Percentiles rank a stretch among this genome's conserved stretches.
Conservation (phyloP, 2,329 filamentous ascomycete genomes). For the Trichoderma polysporum region DNA sequence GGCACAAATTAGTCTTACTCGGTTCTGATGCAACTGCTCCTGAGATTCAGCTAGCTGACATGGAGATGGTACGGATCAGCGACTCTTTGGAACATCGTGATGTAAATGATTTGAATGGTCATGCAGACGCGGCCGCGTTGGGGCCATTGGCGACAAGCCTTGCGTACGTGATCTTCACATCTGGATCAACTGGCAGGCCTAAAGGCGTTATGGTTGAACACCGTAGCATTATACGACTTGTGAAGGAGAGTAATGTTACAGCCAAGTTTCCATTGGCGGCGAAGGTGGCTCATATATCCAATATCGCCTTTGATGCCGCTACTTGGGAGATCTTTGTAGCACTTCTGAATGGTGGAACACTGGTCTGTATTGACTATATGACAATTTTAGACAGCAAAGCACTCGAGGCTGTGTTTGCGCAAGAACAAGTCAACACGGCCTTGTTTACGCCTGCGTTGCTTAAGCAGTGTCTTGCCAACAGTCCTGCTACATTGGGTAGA, state of each 20-base stretch:
- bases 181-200: slow-evolving; percentile 2
- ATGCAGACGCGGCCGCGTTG: no score
- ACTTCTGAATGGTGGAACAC: slow-evolving; percentile 10
- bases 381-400: not conserved
- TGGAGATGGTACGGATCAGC: slow-evolving; percentile 21
- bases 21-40: slow-evolving; percentile 17
- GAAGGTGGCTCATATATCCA: slow-evolving; percentile 1
- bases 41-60: not conserved
- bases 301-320: slow-evolving; percentile 1
- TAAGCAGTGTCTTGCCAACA: not conserved
- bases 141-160: not conserved
- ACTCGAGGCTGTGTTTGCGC: not conserved
- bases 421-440: not conserved
- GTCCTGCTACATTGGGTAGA: not conserved
- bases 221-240: not conserved
- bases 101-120: not conserved
- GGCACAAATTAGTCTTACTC: slow-evolving; percentile 23
- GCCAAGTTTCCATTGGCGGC: not conserved
- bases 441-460: not conserved
- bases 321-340: not conserved
- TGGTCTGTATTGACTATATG: slow-evolving; percentile 12
- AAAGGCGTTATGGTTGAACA: slow-evolving; percentile 13
- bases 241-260: not conserved
- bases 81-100: slow-evolving; percentile 44
- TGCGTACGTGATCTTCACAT: slow-evolving; percentile 10